Evolutionary conservation across 116 monocot species (phyloP).

Genomic region (Trichopus zeylanicus): DNA sequence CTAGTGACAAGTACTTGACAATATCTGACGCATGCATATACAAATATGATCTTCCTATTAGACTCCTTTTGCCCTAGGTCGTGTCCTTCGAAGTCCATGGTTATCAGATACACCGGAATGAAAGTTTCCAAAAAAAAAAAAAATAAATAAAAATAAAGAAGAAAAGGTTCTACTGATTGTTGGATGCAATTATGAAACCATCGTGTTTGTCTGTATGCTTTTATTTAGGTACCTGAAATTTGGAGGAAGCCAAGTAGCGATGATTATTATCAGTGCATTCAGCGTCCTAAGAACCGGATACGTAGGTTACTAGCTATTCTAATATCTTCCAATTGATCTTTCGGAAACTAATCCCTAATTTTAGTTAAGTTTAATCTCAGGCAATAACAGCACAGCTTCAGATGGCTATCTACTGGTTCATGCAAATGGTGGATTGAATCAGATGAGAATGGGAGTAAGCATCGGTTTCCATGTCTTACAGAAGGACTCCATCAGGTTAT

Average conservation of each 20-base stretch:
- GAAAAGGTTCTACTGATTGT: background rate
- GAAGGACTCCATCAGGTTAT: background rate
- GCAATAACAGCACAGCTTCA: constrained; percentile 7
- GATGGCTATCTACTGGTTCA: constrained; percentile 55
- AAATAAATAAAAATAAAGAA: no score
- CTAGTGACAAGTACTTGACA: no score
- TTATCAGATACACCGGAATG: no score
- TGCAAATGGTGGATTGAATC: constrained; percentile 85
- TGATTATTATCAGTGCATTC: constrained; percentile 35
- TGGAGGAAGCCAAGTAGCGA: constrained; percentile 31
- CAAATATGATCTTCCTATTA: no score
- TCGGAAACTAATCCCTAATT: background rate
- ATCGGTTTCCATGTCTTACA: background rate
- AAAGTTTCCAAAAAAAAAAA: no score
- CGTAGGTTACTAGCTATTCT: constrained; percentile 11
- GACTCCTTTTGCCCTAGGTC: no score
- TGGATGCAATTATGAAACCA: no score
- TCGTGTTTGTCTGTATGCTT: no score
- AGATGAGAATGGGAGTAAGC: constrained; percentile 71
- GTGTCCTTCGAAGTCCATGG: background rate
- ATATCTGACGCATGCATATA: no score
- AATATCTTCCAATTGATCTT: background rate
- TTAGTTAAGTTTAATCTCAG: constrained; percentile 3
- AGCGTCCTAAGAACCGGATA: constrained; percentile 23
- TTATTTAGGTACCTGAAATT: constrained; percentile 28